phyloP scores from a whole-genome alignment of 768 basidiomycete species.

The Xanthoconium purpureum region DNA sequence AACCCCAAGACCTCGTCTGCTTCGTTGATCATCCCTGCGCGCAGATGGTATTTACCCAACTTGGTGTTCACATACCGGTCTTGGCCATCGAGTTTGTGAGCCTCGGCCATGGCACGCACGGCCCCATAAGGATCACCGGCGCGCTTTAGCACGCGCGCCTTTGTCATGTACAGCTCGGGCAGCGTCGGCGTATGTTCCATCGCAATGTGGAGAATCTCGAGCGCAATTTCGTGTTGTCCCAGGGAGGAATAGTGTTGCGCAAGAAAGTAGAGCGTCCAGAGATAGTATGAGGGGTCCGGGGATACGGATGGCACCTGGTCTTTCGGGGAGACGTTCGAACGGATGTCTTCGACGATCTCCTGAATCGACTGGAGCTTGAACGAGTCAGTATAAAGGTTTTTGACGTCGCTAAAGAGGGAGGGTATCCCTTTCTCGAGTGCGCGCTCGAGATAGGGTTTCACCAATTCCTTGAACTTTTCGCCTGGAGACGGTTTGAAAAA shows the following conservation, averaged over 20 bases:
- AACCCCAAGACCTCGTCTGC: constrained; percentile 73
- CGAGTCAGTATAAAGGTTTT: constrained; percentile 68
- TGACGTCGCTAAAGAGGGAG: constrained; percentile 90
- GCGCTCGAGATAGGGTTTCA: constrained; percentile 61
- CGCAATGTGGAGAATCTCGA: constrained; percentile 63
- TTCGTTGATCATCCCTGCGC: constrained; percentile 77
- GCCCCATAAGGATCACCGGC: constrained; percentile 78
- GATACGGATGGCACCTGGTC: constrained; percentile 29
- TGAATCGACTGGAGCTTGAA: constrained; percentile 69
- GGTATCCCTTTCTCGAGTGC: constrained; percentile 85
- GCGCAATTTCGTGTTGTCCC: constrained; percentile 42
- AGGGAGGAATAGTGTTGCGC: constrained; percentile 83
- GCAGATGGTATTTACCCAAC: constrained; percentile 82
- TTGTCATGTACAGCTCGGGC: constrained; percentile 82
- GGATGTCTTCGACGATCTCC: constrained; percentile 56
- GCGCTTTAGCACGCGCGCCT: constrained; percentile 82
- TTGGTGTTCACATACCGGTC: constrained; percentile 96
- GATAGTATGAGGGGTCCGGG: constrained; percentile 68
- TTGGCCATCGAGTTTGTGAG: constrained; percentile 84
- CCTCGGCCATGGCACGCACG: constrained; percentile 73
- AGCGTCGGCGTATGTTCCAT: constrained; percentile 87
- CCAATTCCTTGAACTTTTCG: constrained; percentile 64
- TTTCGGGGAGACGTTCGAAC: constrained; percentile 35
- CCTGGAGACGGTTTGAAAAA: constrained; percentile 34
- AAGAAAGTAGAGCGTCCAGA: constrained; percentile 96